Conservation (phyloP, 2,329 filamentous ascomycete genomes). For the Fusarium cyanostomum region DNA sequence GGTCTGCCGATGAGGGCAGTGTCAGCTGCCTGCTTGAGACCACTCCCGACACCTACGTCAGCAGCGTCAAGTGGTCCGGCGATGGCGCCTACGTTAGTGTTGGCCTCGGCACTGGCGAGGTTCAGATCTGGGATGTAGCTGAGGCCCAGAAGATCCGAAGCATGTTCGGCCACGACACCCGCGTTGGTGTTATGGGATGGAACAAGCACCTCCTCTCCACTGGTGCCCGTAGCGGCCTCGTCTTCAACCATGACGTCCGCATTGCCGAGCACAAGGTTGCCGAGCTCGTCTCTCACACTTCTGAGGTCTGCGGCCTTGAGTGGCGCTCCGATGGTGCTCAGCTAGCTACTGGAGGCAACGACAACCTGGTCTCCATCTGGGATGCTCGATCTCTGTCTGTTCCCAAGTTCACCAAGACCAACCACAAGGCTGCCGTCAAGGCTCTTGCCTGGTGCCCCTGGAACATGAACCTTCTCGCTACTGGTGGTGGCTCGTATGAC, state of each 20-base stretch:
- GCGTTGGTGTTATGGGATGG: conserved; percentile 98
- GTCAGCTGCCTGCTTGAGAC: conserved; percentile 92
- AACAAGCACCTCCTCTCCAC: conserved; percentile 98
- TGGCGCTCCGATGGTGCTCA: conserved; percentile 97
- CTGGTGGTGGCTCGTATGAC: conserved; percentile 95
- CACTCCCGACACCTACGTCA: conserved; percentile 90
- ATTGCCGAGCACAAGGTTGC: conserved; percentile 98
- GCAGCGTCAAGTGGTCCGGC: conserved; percentile 98
- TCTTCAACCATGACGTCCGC: conserved; percentile 98
- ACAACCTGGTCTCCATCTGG: conserved; percentile 99
- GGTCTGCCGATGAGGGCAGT: conserved; percentile 93
- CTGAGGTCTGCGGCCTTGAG: conserved; percentile 96
- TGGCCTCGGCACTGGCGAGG: conserved; percentile 92
- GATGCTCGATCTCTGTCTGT: conserved; percentile 92
- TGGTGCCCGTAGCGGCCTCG: conserved; percentile 90
- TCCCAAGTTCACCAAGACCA: conserved; percentile 99
- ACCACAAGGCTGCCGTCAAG: conserved; percentile 99
- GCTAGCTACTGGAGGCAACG: conserved; percentile 96
- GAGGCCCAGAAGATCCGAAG: conserved; percentile 95
- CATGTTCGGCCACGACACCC: conserved; percentile 97
- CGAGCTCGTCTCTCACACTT: conserved; percentile 95
- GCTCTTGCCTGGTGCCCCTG: conserved; percentile 98
- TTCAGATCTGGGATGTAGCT: conserved; percentile 99
- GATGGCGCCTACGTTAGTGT: conserved; percentile 97
- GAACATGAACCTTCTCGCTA: conserved; percentile 97